phyloP scores from a whole-genome alignment of 2,329 filamentous ascomycete genomes.

The Fusarium graminum region DNA sequence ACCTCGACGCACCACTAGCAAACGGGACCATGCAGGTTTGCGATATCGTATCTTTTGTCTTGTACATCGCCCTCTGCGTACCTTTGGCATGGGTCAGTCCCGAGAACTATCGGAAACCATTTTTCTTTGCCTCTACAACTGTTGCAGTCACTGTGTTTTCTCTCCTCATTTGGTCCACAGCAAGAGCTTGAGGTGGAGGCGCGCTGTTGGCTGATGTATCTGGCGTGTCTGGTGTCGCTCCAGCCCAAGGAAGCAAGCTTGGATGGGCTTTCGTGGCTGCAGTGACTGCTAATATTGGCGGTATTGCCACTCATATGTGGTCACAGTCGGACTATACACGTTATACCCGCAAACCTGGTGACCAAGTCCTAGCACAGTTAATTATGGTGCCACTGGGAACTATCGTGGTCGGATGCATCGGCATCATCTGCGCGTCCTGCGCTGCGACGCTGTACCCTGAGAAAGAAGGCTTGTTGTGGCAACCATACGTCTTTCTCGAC shows the following conservation, averaged over 20 bases:
- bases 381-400: slow-evolving; percentile 1
- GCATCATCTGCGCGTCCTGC: slow-evolving; percentile 6
- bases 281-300: slow-evolving; percentile 49
- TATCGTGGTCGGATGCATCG: slow-evolving; percentile 1
- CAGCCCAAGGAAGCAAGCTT: neutral
- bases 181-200: neutral
- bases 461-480: neutral
- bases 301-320: slow-evolving; percentile 50
- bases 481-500: slow-evolving; percentile 7
- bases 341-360: slow-evolving; percentile 49
- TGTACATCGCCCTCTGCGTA: neutral
- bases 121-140: slow-evolving; percentile 3
- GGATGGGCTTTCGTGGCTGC: slow-evolving; percentile 49
- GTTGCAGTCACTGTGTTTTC: neutral
- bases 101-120: neutral
- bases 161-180: neutral
- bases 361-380: slow-evolving; percentile 46
- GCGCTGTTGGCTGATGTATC: slow-evolving; percentile 1
- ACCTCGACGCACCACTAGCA: neutral
- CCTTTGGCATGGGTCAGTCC: neutral
- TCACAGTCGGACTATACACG: slow-evolving; percentile 51
- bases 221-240: neutral
- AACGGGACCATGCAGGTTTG: neutral
- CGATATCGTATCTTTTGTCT: slow-evolving; percentile 1
- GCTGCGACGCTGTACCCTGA: neutral